Evolutionary conservation across 805 yeast genomes (phyloP).

Genomic region (Candida nonsorbophila): DNA sequence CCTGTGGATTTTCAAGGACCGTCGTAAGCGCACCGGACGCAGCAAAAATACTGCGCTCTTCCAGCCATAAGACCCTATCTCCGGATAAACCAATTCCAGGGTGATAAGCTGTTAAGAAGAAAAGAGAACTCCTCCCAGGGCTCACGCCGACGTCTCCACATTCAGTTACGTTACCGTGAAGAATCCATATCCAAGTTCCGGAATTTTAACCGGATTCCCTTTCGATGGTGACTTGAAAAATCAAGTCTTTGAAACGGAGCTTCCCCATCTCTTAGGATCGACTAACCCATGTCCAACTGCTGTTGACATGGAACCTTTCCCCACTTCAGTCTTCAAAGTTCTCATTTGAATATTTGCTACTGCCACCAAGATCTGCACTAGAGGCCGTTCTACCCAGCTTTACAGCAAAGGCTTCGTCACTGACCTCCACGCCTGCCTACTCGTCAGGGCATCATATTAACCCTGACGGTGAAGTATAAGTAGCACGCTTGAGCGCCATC

Average conservation of each 20-base stretch:
- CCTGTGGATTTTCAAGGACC: constrained; percentile 39
- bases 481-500: constrained; percentile 31
- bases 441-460: constrained; percentile 30
- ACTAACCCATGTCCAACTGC: constrained; percentile 40
- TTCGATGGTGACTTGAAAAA: constrained; percentile 32
- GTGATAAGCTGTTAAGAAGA: constrained; percentile 37
- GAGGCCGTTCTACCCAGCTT: constrained; percentile 34
- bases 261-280: constrained; percentile 39
- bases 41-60: constrained; percentile 31
- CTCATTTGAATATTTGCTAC: constrained; percentile 28
- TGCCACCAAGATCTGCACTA: constrained; percentile 40
- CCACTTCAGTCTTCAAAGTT: constrained; percentile 40
- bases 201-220: constrained; percentile 41
- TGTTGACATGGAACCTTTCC: constrained; percentile 39
- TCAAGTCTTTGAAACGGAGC: constrained; percentile 32
- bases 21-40: constrained; percentile 37
- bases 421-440: constrained; percentile 40
- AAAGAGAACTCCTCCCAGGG: constrained; percentile 41
- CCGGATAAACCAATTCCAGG: constrained; percentile 39
- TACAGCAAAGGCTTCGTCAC: constrained; percentile 37
- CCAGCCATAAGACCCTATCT: constrained; percentile 36
- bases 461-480: constrained; percentile 38
- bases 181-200: constrained; percentile 40
- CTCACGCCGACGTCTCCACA: constrained; percentile 38
- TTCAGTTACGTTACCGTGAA: constrained; percentile 38